Evolutionary conservation across 768 basidiomycete species (phyloP).

Genomic region (Thelephora aurantiotincta): DNA sequence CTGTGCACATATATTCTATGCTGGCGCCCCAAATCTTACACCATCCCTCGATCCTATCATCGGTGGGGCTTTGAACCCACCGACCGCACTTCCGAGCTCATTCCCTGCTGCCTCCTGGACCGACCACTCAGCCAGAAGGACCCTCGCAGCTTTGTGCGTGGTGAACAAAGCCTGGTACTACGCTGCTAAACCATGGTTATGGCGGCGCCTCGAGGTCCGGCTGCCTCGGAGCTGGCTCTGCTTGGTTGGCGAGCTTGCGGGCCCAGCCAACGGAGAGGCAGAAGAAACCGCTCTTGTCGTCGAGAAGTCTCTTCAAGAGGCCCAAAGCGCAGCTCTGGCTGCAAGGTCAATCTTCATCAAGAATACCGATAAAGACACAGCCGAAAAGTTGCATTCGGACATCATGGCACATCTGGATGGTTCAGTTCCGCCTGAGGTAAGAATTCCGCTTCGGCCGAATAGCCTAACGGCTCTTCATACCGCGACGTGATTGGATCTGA

Average conservation of each 20-base stretch:
- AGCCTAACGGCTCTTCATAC: too few species aligned
- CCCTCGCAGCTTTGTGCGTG: slow-evolving; percentile 58
- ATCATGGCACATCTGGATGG: slow-evolving; percentile 50
- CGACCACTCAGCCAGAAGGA: slow-evolving; percentile 47
- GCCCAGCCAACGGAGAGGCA: slow-evolving; percentile 43
- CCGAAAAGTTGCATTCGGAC: slow-evolving; percentile 41
- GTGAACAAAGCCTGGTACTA: slow-evolving; percentile 68
- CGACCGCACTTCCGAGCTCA: slow-evolving; percentile 60
- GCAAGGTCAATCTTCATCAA: slow-evolving; percentile 22
- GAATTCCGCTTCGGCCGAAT: neutral
- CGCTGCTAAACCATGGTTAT: slow-evolving; percentile 82
- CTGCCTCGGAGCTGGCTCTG: slow-evolving; percentile 78
- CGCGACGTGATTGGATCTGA: neutral
- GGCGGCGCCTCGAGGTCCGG: slow-evolving; percentile 72
- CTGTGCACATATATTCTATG: slow-evolving; percentile 56
- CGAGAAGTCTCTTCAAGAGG: slow-evolving; percentile 52
- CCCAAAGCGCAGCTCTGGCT: slow-evolving; percentile 45
- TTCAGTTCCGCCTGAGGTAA: slow-evolving; percentile 41
- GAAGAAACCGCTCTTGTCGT: slow-evolving; percentile 44
- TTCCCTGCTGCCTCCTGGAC: slow-evolving; percentile 57
- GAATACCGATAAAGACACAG: slow-evolving; percentile 23
- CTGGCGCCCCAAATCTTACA: slow-evolving; percentile 37
- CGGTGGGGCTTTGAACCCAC: slow-evolving; percentile 23
- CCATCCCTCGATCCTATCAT: slow-evolving; percentile 64
- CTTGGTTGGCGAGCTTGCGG: slow-evolving; percentile 66